Evolutionary conservation across 192 early-diverging fungal species (phyloP).

Genomic region (Entophlyctis luteolus): DNA sequence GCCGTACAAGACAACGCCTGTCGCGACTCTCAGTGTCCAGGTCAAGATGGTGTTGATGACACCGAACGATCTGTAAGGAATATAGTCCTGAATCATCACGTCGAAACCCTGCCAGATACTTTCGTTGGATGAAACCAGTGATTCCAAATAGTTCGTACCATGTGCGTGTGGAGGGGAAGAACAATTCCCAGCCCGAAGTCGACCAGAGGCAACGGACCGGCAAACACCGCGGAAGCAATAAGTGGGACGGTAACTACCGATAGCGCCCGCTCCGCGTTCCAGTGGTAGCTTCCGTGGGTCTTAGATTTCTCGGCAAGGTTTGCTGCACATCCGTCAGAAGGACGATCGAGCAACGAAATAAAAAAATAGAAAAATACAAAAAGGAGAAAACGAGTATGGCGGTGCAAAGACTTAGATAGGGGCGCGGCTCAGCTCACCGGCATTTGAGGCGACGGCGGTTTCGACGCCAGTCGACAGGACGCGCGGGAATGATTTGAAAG

Average conservation of each 20-base stretch:
- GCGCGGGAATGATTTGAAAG: no score
- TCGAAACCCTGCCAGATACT: constrained; percentile 65
- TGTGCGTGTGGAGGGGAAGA: constrained; percentile 84
- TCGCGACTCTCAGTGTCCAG: constrained; percentile 65
- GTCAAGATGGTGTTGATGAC: constrained; percentile 56
- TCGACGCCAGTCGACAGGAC: background rate
- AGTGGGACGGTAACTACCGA: constrained; percentile 72
- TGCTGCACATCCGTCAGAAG: background rate
- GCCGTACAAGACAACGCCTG: constrained; percentile 73
- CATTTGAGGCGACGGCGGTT: constrained; percentile 10
- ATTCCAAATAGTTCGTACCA: constrained; percentile 32
- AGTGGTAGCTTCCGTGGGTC: constrained; percentile 89
- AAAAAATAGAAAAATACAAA: no score
- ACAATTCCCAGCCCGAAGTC: constrained; percentile 87
- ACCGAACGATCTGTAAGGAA: constrained; percentile 64
- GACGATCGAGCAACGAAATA: no score
- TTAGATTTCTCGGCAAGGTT: constrained; percentile 31
- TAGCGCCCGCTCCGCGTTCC: constrained; percentile 90
- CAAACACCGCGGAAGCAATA: constrained; percentile 67
- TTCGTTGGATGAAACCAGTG: no score
- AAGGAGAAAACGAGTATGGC: no score
- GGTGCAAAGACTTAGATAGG: no score
- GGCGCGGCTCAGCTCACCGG: background rate
- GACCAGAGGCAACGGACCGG: constrained; percentile 81
- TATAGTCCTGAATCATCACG: constrained; percentile 73